A percentile compares a stretch with the other conserved stretches of the same genome.
These are phyloP conservation scores for Candida orba DNA, from an alignment of 805 yeast species.

Conservation along the genomic window DNA sequence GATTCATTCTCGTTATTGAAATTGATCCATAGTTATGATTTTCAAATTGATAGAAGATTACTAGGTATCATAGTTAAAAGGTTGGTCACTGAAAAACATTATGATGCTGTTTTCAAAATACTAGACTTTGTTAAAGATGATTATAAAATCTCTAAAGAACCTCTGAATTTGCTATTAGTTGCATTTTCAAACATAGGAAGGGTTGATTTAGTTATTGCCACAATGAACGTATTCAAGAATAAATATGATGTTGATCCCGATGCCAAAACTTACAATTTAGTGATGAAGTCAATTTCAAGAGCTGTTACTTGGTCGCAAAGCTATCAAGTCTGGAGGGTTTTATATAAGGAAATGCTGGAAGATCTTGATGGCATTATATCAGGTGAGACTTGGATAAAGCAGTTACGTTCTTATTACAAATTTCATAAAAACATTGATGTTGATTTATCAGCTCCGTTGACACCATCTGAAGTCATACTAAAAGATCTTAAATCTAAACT, in stretches of 20 bases:
- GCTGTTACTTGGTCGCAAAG: constrained; percentile 26
- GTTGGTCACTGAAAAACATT: constrained; percentile 23
- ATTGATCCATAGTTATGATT: constrained; percentile 10
- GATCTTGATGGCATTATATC: constrained; percentile 12
- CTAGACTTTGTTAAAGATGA: constrained; percentile 8
- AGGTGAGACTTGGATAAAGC: constrained; percentile 22
- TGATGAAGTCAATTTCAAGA: constrained; percentile 29
- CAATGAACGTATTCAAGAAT: constrained; percentile 25
- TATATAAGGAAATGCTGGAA: constrained; percentile 19
- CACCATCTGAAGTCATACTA: constrained; percentile 10
- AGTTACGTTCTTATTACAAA: constrained; percentile 17
- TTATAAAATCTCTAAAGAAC: constrained; percentile 11
- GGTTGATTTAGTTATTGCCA: constrained; percentile 28
- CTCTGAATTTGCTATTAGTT: constrained; percentile 27
- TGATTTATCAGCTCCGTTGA: constrained; percentile 14
- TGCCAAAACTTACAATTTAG: constrained; percentile 24
- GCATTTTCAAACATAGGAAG: constrained; percentile 27
- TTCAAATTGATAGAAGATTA: constrained; percentile 22
- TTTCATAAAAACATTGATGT: constrained; percentile 13
- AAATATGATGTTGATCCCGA: constrained; percentile 26
- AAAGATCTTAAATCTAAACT: neutral
- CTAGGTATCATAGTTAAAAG: constrained; percentile 22
- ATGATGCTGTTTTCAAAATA: constrained; percentile 25
- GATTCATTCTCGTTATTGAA: constrained; percentile 10
- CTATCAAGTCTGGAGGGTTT: constrained; percentile 19